Evolutionary conservation across 2,329 filamentous ascomycete genomes (phyloP).

Genomic region (Phialemoniopsis sp.): DNA sequence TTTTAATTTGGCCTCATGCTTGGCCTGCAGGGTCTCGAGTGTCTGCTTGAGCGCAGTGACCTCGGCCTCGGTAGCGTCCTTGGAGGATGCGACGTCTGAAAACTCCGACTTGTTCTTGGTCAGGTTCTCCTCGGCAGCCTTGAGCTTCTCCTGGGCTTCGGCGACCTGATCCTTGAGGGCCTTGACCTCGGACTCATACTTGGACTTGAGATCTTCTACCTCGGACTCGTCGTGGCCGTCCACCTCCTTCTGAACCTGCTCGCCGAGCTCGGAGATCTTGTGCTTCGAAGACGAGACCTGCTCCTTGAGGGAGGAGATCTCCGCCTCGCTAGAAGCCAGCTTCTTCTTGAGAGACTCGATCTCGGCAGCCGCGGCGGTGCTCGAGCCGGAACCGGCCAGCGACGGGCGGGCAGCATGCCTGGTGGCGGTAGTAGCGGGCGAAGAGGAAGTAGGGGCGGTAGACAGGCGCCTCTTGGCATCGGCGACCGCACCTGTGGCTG

Average conservation of each 20-base stretch:
- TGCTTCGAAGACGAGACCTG: constrained; percentile 52
- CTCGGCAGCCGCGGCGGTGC: constrained; percentile 32
- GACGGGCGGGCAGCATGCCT: constrained; percentile 38
- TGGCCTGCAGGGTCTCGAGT: constrained; percentile 40
- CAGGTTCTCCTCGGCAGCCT: constrained; percentile 45
- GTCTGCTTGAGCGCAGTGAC: constrained; percentile 44
- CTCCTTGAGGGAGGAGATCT: constrained; percentile 52
- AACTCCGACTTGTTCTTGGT: constrained; percentile 45
- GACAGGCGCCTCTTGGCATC: constrained; percentile 57
- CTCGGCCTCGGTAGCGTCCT: constrained; percentile 43
- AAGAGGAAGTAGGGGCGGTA: constrained; percentile 33
- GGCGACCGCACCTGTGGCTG: constrained; percentile 30
- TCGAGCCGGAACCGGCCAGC: constrained; percentile 14
- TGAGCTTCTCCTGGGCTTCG: constrained; percentile 46
- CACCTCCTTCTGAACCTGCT: constrained; percentile 40
- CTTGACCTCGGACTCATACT: constrained; percentile 44
- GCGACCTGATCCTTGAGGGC: constrained; percentile 41
- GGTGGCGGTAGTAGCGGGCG: constrained; percentile 27
- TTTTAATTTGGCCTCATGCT: constrained; percentile 30
- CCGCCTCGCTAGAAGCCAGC: constrained; percentile 51
- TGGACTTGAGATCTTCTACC: constrained; percentile 42
- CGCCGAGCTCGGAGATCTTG: constrained; percentile 49
- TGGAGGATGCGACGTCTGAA: constrained; percentile 40
- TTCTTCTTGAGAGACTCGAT: constrained; percentile 58
- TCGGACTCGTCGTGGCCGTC: constrained; percentile 29